A percentile compares a stretch with the other conserved stretches of the same genome.
phyloP scores from a whole-genome alignment of 345 rosid genomes.

The Sonneratia alba region DNA sequence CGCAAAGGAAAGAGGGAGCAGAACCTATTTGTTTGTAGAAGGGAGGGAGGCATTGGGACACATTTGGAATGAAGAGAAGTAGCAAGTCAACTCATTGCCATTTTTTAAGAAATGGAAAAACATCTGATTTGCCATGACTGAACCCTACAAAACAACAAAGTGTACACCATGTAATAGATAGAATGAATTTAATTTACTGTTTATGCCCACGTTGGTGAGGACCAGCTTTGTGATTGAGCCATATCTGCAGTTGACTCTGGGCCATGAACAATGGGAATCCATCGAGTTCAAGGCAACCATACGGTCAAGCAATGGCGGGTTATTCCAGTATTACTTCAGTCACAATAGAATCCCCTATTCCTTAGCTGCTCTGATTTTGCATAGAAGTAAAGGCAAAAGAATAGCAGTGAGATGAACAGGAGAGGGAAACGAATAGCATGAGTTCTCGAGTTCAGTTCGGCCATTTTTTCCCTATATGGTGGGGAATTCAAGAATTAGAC shows the following conservation, averaged over 20 bases:
- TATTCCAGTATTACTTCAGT: conserved; percentile 36
- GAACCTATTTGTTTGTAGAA: not conserved
- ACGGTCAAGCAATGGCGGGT: conserved; percentile 20
- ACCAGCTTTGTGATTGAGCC: conserved; percentile 21
- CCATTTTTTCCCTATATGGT: not conserved
- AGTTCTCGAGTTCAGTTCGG: conserved; percentile 4
- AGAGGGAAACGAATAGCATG: not conserved
- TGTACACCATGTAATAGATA: not conserved
- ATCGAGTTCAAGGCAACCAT: conserved; percentile 25
- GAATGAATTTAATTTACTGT: not conserved
- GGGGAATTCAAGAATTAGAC: too few species aligned
- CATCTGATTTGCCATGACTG: too few species aligned
- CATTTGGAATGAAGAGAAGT: too few species aligned
- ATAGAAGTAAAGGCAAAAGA: conserved; percentile 9
- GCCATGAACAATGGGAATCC: conserved; percentile 48
- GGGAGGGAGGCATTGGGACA: too few species aligned
- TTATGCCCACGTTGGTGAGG: conserved; percentile 17
- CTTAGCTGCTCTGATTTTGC: conserved; percentile 20
- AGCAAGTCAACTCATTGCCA: too few species aligned
- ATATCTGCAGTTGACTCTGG: conserved; percentile 30
- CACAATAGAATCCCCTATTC: conserved; percentile 30
- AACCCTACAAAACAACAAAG: too few species aligned
- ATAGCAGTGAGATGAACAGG: conserved; percentile 4
- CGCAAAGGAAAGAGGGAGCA: conserved; percentile 44
- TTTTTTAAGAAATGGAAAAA: too few species aligned